These are phyloP conservation scores for Lobosporangium transversale DNA, from an alignment of 192 early-diverging fungal genomes.

Conservation along the genomic window DNA sequence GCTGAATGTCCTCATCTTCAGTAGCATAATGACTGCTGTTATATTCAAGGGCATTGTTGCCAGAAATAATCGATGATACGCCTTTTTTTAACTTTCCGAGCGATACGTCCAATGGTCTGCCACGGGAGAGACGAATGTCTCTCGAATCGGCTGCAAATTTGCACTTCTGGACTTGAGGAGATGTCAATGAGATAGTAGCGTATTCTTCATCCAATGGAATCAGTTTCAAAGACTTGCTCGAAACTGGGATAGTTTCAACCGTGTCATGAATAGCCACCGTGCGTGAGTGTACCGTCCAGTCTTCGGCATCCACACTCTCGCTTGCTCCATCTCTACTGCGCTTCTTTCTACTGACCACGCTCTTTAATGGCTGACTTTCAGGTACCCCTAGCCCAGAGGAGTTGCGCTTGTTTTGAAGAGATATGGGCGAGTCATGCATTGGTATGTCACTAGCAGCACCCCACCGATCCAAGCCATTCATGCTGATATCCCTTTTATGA, in stretches of 20 bases:
- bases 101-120: conserved; percentile 11
- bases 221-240: background rate
- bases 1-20: background rate
- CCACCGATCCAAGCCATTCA: too few relatives aligned
- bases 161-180: too few relatives aligned
- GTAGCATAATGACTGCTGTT: too few relatives aligned
- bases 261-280: conserved; percentile 22
- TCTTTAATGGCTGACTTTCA: too few relatives aligned
- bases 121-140: background rate
- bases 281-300: conserved; percentile 36
- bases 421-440: too few relatives aligned
- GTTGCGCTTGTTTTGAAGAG: too few relatives aligned
- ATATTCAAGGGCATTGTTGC: background rate
- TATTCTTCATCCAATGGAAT: conserved; percentile 2
- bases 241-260: conserved; percentile 17
- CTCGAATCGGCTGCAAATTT: too few relatives aligned
- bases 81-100: conserved; percentile 11
- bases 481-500: too few relatives aligned
- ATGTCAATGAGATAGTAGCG: conserved; percentile 20
- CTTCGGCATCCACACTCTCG: background rate
- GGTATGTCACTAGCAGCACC: too few relatives aligned
- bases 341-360: too few relatives aligned
- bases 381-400: too few relatives aligned
- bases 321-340: background rate
- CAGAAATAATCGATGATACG: conserved; percentile 1